phyloP scores from a whole-genome alignment of 2,329 filamentous ascomycete species.

The Fonsecaea monophora region DNA sequence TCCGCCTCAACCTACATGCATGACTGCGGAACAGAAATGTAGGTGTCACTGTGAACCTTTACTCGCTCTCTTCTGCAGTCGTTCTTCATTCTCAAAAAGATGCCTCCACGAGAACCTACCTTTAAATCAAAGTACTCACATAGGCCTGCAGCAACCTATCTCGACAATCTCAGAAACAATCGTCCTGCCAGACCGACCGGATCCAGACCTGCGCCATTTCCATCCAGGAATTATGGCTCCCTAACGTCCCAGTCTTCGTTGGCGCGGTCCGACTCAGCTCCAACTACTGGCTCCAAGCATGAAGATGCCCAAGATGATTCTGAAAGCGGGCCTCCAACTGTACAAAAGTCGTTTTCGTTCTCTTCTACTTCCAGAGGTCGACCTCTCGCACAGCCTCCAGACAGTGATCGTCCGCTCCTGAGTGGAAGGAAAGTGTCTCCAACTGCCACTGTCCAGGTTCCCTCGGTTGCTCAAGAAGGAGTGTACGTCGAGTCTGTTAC shows the following conservation, averaged over 20 bases:
- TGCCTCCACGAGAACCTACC: slow-evolving; percentile 35
- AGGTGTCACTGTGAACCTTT: slow-evolving; percentile 39
- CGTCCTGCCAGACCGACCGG: slow-evolving; percentile 64
- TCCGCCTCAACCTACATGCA: slow-evolving; percentile 55
- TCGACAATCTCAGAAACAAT: slow-evolving; percentile 65
- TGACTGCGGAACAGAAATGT: slow-evolving; percentile 57
- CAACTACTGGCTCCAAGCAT: slow-evolving; percentile 6
- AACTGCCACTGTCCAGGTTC: slow-evolving; percentile 44
- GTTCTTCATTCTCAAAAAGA: neutral
- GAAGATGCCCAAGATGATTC: slow-evolving; percentile 12
- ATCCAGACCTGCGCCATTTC: slow-evolving; percentile 63
- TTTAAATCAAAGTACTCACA: slow-evolving; percentile 39
- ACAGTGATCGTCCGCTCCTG: slow-evolving; percentile 42
- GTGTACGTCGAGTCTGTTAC: slow-evolving; percentile 62
- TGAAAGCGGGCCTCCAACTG: slow-evolving; percentile 12
- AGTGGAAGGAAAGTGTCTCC: slow-evolving; percentile 48
- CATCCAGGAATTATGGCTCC: slow-evolving; percentile 27
- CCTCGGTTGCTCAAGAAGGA: slow-evolving; percentile 47
- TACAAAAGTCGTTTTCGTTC: slow-evolving; percentile 29
- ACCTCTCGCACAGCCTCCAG: slow-evolving; percentile 49
- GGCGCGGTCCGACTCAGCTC: slow-evolving; percentile 39
- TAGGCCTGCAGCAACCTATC: slow-evolving; percentile 59
- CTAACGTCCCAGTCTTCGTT: slow-evolving; percentile 26
- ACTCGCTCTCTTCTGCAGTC: neutral
- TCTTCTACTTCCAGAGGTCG: slow-evolving; percentile 42